Evolutionary conservation across 257 asterid species (phyloP).

Genomic region (Plantago major): DNA sequence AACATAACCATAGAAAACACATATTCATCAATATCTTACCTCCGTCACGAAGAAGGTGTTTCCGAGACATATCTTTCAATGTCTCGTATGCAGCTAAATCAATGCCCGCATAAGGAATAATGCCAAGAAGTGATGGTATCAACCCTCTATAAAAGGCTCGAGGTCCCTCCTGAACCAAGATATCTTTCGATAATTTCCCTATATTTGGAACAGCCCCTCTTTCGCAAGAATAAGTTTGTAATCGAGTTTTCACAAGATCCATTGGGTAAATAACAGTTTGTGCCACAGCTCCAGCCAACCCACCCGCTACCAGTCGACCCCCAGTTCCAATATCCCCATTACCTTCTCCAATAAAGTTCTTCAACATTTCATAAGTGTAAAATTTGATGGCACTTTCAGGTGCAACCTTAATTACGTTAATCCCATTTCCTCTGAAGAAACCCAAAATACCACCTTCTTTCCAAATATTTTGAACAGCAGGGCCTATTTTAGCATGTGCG

Average conservation of each 20-base stretch:
- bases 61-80: conserved; percentile 77
- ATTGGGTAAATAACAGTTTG: conserved; percentile 93
- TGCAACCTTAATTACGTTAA: conserved; percentile 90
- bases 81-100: conserved; percentile 91
- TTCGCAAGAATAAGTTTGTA: conserved; percentile 69
- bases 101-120: conserved; percentile 90
- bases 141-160: conserved; percentile 90
- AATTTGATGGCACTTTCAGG: conserved; percentile 99
- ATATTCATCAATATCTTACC: conserved; percentile 40
- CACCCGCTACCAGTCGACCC: conserved; percentile 81
- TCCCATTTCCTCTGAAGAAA: conserved; percentile 88
- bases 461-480: conserved; percentile 69
- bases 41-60: conserved; percentile 67
- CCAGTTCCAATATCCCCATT: conserved; percentile 63
- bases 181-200: conserved; percentile 70
- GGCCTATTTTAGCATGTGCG: conserved; percentile 46
- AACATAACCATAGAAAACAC: not conserved
- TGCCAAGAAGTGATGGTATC: conserved; percentile 93
- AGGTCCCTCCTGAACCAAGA: conserved; percentile 86
- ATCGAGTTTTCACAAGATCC: conserved; percentile 95
- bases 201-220: conserved; percentile 68
- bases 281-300: conserved; percentile 98
- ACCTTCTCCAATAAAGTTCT: conserved; percentile 47
- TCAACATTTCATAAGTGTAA: conserved; percentile 75
- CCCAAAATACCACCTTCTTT: conserved; percentile 64